phyloP scores from a whole-genome alignment of 345 rosid genomes.

The Gossypium mustelinum region DNA sequence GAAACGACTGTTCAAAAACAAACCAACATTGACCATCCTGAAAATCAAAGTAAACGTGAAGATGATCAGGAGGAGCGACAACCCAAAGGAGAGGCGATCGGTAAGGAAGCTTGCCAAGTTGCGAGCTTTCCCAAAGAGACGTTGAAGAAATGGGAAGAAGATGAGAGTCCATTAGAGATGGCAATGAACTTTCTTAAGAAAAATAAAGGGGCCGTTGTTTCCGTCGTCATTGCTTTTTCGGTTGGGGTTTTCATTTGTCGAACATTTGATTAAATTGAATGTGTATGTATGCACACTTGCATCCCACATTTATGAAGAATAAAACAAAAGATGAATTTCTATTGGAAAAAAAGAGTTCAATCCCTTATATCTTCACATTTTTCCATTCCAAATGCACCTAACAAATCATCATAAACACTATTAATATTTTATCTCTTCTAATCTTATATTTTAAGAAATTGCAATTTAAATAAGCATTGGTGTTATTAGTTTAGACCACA shows the following conservation, averaged over 20 bases:
- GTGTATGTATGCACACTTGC: neutral
- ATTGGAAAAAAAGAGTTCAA: neutral
- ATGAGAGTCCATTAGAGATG: slow-evolving; percentile 3
- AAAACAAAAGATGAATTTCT: neutral
- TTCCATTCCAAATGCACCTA: neutral
- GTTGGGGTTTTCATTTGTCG: slow-evolving; percentile 5
- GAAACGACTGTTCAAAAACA: neutral
- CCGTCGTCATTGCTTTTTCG: neutral
- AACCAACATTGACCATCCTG: neutral
- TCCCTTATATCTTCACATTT: neutral
- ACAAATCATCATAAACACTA: too few species aligned
- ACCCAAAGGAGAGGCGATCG: neutral
- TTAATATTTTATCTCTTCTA: too few species aligned
- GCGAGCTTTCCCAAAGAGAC: neutral
- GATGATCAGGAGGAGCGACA: neutral
- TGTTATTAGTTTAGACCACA: too few species aligned
- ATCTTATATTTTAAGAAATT: too few species aligned
- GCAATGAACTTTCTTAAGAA: slow-evolving; percentile 11
- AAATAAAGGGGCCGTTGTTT: neutral
- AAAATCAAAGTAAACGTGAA: slow-evolving; percentile 6
- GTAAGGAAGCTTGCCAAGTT: neutral
- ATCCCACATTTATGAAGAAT: neutral
- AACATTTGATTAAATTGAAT: slow-evolving; percentile 1
- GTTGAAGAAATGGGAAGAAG: slow-evolving; percentile 1
- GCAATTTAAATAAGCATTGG: too few species aligned